phyloP scores from a whole-genome alignment of 441 rosid species.

The Erodium chrysanthum region DNA sequence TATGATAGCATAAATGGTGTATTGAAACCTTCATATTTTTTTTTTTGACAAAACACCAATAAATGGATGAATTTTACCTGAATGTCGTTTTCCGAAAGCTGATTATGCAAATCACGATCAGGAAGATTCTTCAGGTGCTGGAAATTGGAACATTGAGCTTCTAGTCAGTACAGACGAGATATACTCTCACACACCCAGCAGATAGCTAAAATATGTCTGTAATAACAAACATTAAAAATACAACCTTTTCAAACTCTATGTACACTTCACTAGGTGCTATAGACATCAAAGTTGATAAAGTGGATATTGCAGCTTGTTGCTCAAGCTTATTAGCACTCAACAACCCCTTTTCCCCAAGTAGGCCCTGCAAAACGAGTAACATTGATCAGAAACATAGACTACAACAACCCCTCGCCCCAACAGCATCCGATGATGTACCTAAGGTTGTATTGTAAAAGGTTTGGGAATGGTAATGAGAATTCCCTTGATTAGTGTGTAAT shows the following conservation, averaged over 20 bases:
- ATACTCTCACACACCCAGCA: neutral
- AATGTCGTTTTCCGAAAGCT: conserved; percentile 72
- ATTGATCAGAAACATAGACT: neutral
- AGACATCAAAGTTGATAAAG: conserved; percentile 76
- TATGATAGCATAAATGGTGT: neutral
- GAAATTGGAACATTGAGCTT: conserved; percentile 20
- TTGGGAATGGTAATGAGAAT: neutral
- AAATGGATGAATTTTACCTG: conserved; percentile 33
- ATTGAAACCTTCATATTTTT: neutral
- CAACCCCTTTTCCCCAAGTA: conserved; percentile 73
- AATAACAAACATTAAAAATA: conserved; percentile 7
- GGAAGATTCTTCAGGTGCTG: conserved; percentile 70
- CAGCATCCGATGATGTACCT: neutral
- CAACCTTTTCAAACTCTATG: conserved; percentile 70
- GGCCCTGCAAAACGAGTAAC: conserved; percentile 32
- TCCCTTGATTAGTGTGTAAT: neutral
- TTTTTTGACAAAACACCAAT: neutral
- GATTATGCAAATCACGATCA: conserved; percentile 65
- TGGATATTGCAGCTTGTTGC: conserved; percentile 68
- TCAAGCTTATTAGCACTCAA: conserved; percentile 58
- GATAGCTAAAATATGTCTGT: neutral
- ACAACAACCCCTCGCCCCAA: neutral
- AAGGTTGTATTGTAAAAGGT: neutral
- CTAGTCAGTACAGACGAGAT: conserved; percentile 15
- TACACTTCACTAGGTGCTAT: conserved; percentile 63